Conservation (phyloP, 495 filamentous ascomycete genomes). For the Aspergillus incahuasiensis region DNA sequence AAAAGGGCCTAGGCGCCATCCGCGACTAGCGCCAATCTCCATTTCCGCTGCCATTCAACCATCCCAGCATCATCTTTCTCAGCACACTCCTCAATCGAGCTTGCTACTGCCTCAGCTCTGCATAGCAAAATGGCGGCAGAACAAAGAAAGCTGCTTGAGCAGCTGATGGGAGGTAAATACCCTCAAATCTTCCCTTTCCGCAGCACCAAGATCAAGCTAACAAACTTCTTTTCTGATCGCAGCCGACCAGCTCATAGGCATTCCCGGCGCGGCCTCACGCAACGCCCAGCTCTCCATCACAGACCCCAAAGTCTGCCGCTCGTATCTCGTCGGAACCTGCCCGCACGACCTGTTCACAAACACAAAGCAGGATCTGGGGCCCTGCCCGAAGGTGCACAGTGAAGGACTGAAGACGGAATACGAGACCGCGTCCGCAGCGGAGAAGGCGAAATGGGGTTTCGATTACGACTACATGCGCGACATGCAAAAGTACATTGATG, state of each 20-base stretch:
- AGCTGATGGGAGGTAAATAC: constrained; percentile 57
- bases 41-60: not conserved
- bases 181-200: constrained; percentile 1
- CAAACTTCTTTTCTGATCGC: constrained; percentile 15
- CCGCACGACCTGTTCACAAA: constrained; percentile 99
- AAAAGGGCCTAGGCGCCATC: constrained; percentile 21
- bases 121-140: constrained; percentile 72
- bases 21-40: constrained; percentile 26
- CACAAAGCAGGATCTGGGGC: constrained; percentile 95
- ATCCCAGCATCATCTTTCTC: not conserved
- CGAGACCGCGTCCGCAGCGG: constrained; percentile 57
- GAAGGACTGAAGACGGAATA: constrained; percentile 87
- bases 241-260: constrained; percentile 79
- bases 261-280: constrained; percentile 58
- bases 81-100: not conserved
- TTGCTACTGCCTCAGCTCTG: not conserved
- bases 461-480: constrained; percentile 96
- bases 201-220: constrained; percentile 26
- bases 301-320: constrained; percentile 92
- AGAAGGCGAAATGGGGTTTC: constrained; percentile 77
- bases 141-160: constrained; percentile 91
- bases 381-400: constrained; percentile 84
- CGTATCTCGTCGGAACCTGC: constrained; percentile 89
- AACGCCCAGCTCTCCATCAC: constrained; percentile 78
- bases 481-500: constrained; percentile 91